Base-by-base conservation (phyloP, 495 filamentous ascomycete genomes). In the Staphylotrichum longicolle region DNA sequence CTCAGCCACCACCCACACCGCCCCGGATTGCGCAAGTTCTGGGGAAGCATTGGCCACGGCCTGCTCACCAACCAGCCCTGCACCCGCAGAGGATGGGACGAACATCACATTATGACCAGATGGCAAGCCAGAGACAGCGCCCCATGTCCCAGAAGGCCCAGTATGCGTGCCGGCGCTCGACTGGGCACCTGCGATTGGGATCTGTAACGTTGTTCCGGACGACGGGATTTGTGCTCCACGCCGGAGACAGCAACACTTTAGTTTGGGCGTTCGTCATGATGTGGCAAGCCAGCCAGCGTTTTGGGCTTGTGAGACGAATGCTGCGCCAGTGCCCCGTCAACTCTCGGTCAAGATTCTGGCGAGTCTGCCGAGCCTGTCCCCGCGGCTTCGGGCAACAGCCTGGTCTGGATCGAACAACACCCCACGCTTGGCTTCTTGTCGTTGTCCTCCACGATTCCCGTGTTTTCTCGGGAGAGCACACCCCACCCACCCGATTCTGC, bases 1-100 rank as follows among this genome's bases (percentile, higher is more conserved):
- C 69, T 71, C 65, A 73, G 70, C 70, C 70, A 70, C 69, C 61
- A 48, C 58, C 63, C 63, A 69, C 70, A 73, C 70, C 66, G 68
- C 70, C 66, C 68, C 70, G 56, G 58, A 58, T 56, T 54, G 49
- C 49, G 49, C 52, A 42, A 42, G 35, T 47, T 60, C 44, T 59
- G 48, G 20, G 49, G 48, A 50, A 44, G 12, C 34, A 55, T 30
- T n/a, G 32, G 50, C 30, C 41, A 46, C 34, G 52, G 30, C 30
- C 40, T 12, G 15, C 47, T 20, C 48, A 27, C 20, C 20, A 27
- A 27, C 20, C 20, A 27, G 20, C 20, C 20, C 20, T 27, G 20
- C 20, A 27, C 20, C 20, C 20, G 20, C 20, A 27, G 20, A 33
- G 30, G 3, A 56, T 35, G 53, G 53, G 40, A 55, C 39, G 39